Evolutionary conservation across 1,284 basidiomycete genomes (phyloP), one percentile per base, ranked within the genome.

Genomic region (Malassezia brasiliensis): DNA sequence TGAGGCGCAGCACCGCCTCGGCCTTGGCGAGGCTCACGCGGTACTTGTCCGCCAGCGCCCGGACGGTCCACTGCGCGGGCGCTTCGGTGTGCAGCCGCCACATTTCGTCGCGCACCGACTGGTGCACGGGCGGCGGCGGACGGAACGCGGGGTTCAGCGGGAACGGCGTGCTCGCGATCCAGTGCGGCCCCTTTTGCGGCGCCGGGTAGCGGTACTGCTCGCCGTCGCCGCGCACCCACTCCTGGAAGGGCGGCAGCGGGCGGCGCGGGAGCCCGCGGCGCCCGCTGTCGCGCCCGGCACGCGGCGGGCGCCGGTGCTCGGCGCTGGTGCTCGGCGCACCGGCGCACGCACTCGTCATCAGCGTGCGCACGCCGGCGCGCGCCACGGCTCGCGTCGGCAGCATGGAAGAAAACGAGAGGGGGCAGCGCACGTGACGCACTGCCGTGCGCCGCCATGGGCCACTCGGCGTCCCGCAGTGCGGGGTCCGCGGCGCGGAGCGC

Each of bases 121-220:
- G 62, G 32, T 63, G 54, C 7, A 72, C 47, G 4, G 71, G 71
- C 2, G 69, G 58, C 22, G 69, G 68, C 1, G 71, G 71, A 25
- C 62, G 60, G 56, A 74, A 74, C 6, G 68, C 50, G 10, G 71
- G 69, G 46, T 74, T 74, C 56, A 72, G 61, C 0, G 71, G 71
- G 50, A 74, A 74, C 14, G 71, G 71, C 36, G 67, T 71, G 15
- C 60, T 56, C n/a, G 61, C 67, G 50, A 71, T 64, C 68, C 68
- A 71, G 58, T 68, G 66, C 42, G 68, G 68, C 6, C 68, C 68
- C 42, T 56, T 59, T 2, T 66, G 63, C 0, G 67, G 63, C 45
- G 63, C 59, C 15, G 67, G 65, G 46, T 63, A 54, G 47, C 67
- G 67, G 59, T 59, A 71, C 7, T 55, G 64, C 11, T 59, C 52